Base-by-base conservation (phyloP, 1,139 yeast genomes). In the Pichia sp. region DNA sequence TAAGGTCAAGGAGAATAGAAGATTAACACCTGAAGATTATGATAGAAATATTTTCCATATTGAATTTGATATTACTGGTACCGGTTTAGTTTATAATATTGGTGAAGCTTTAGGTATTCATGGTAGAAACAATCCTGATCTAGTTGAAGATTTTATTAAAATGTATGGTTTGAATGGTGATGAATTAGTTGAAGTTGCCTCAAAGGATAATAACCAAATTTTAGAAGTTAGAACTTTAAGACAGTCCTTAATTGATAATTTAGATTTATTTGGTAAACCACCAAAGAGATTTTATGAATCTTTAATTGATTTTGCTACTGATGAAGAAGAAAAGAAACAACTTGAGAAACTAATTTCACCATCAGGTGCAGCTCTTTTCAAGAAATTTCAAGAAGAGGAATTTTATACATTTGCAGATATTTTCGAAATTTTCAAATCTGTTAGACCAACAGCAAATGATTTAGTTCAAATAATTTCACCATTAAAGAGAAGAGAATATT, bases 51-150 rank as follows among this genome's bases (percentile, higher is more conserved):
- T 91, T 58, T 91, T 91, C 88, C 96, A 91, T 61, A 83, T 91
- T 54, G 97, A 91, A 66, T 85, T 91, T 54, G 98, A 91, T 61
- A 74, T 80, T 54, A 66, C 89, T 38, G 95, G 95, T 40, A 88
- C 97, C 33, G 96, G 94, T 23, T 72, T 91, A 60, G 85, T 77
- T 40, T 91, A 91, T 60, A 93, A 80, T 49, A 84, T 91, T 59
- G 98, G 98, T 61, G 98, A 91, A 68, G 96, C 97, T 8, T 75
- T 91, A 48, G 98, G 97, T 58, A 77, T 91, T 46, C 97, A 91
- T 57, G 96, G 95, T 36, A 81, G 93, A 58, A 91, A 91, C 67
- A 74, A 77, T 51, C 61, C 71, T 28, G 72, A 67, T 26, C 72
- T 69, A 38, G 96, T 88, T 39, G 75, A 69, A 42, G 72, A 71